phyloP scores from a whole-genome alignment of 352 stramenopile genomes.

The Phytophthora agathidicida region DNA sequence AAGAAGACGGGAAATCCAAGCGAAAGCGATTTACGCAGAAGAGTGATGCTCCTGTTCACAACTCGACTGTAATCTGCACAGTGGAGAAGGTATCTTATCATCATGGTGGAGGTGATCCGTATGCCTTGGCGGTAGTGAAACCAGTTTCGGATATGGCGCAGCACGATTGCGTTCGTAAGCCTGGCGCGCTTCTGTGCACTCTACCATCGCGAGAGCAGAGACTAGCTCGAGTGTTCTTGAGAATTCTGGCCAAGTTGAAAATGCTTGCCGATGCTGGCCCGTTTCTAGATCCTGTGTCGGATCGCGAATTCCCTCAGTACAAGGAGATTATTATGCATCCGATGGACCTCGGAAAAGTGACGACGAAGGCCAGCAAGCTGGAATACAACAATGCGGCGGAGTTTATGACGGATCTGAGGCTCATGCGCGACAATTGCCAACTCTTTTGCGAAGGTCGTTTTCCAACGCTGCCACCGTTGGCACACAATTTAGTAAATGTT shows the following conservation, averaged over 20 bases:
- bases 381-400: conserved; percentile 59
- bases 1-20: conserved; percentile 80
- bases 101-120: conserved; percentile 80
- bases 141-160: conserved; percentile 39
- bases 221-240: conserved; percentile 65
- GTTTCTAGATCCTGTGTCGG: conserved; percentile 82
- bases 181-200: conserved; percentile 56
- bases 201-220: conserved; percentile 65
- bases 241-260: conserved; percentile 69
- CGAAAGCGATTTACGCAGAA: conserved; percentile 80
- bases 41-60: conserved; percentile 55
- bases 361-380: conserved; percentile 53
- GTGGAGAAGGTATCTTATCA: conserved; percentile 79
- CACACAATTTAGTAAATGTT: conserved; percentile 71
- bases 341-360: conserved; percentile 75
- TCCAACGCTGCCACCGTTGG: conserved; percentile 74
- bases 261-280: conserved; percentile 63
- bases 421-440: conserved; percentile 80
- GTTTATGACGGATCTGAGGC: conserved; percentile 71
- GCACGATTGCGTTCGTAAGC: conserved; percentile 36
- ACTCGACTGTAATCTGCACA: conserved; percentile 62
- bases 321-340: conserved; percentile 81
- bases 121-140: conserved; percentile 65
- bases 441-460: conserved; percentile 85
- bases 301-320: conserved; percentile 84